Evolutionary conservation across 75 land plant genomes (phyloP), one percentile per base, ranked within the genome.

Genomic region (Picea glauca): DNA sequence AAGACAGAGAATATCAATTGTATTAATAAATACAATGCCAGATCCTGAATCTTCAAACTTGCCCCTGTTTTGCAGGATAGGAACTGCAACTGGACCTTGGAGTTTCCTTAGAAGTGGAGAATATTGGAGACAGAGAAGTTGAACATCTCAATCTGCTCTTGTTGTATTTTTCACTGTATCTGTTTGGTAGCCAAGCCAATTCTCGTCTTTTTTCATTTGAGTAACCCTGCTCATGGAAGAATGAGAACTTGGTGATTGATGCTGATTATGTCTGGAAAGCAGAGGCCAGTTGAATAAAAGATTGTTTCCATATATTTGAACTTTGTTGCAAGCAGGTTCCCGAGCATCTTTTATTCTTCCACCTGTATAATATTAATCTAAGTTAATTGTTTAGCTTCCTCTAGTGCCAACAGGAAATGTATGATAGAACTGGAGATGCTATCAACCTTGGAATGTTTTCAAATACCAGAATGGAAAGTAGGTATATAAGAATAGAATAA

Each of bases 61-160:
- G 57, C 20, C 5, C 65, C 40, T 58, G 21, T 65, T 32, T 77
- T 84, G 83, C 95, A 94, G 98, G 89, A 80, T 94, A 62, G 98
- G 93, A 59, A 89, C 93, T n/a, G 93, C 90, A 78, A 91, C 87
- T 35, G 98, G 98, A 57, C 94, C 94, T 56, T 92, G 94, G 94
- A 35, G 54, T 9, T 90, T 92, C 70, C 87, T 89, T 17, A 77
- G 56, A 80, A 77, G 12, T 32, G 70, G 50, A 50, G 59, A 54
- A 56, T n/a, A 3, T 13, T 75, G 23, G 18, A 56, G 46, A 50
- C 56, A 50, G 2, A 50, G 56, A 50, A 50, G 56, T 50, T 50
- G 2, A 50, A 9, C 9, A 1, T 9, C 1, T 50, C 56, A 50
- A 50, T 50, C 12, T 1, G 12, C 56, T 50, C 56, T 50, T 9